Evolutionary conservation across 1,284 basidiomycete genomes (phyloP).

Genomic region (Mycena citricolor): DNA sequence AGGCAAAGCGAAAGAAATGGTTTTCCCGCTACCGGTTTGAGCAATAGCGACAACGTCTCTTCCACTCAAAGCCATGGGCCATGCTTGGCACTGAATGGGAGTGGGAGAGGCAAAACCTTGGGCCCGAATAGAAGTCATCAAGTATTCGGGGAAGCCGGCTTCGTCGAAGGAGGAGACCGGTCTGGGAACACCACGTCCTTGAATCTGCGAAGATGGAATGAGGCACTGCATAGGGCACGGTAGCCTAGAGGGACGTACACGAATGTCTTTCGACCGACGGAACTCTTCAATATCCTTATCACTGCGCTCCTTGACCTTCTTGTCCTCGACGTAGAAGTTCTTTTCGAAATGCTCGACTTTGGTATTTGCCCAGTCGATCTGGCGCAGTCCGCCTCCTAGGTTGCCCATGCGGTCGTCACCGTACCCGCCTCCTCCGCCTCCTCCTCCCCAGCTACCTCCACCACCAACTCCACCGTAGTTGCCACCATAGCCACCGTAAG

Average conservation of each 20-base stretch:
- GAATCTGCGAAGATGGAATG: constrained; percentile 53
- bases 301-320: constrained; percentile 74
- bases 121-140: constrained; percentile 89
- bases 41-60: constrained; percentile 96
- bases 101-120: constrained; percentile 91
- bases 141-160: constrained; percentile 94
- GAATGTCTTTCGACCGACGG: constrained; percentile 84
- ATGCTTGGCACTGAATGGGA: constrained; percentile 97
- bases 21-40: constrained; percentile 96
- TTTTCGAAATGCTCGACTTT: constrained; percentile 87
- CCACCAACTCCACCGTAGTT: constrained; percentile 37
- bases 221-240: constrained; percentile 8
- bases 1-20: constrained; percentile 96
- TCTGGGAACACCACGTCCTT: constrained; percentile 86
- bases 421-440: constrained; percentile 56
- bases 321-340: constrained; percentile 98
- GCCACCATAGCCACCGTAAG: constrained; percentile 23
- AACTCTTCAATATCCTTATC: constrained; percentile 91
- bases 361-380: constrained; percentile 81
- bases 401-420: constrained; percentile 79
- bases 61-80: constrained; percentile 96
- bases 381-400: constrained; percentile 82
- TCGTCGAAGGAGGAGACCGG: constrained; percentile 94
- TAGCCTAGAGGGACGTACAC: constrained; percentile 44
- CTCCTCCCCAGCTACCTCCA: constrained; percentile 47